Percentiles rank a stretch among this genome's conserved stretches.
Evolutionary conservation across 257 asterid genomes (phyloP).

Genomic region (Knoxia roxburghii): DNA sequence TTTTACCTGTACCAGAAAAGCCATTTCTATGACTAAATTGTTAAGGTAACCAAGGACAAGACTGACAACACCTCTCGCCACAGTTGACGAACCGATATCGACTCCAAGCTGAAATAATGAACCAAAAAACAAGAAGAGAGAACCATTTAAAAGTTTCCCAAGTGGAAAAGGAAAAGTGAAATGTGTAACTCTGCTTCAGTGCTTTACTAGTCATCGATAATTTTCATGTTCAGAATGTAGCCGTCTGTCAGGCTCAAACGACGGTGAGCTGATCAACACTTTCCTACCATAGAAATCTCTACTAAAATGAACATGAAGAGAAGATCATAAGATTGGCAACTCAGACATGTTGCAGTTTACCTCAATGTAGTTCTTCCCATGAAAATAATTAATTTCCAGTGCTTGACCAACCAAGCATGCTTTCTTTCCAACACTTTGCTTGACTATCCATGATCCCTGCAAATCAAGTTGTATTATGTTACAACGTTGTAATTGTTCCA

Average conservation of each 20-base stretch:
- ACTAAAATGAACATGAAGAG: neutral
- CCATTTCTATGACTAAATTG: conserved; percentile 87
- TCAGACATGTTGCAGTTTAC: conserved; percentile 27
- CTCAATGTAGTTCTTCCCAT: conserved; percentile 94
- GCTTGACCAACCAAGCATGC: conserved; percentile 87
- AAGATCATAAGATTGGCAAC: neutral
- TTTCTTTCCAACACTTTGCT: conserved; percentile 90
- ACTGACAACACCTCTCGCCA: conserved; percentile 81
- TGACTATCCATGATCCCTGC: conserved; percentile 98
- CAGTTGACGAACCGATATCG: conserved; percentile 82
- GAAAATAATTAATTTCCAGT: conserved; percentile 68
- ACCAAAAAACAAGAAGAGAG: neutral
- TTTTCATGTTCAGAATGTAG: neutral
- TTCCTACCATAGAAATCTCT: neutral
- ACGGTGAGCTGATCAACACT: neutral
- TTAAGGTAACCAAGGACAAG: conserved; percentile 87
- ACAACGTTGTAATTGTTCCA: neutral
- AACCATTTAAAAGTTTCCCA: neutral
- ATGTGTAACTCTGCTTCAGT: neutral
- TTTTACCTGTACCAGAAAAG: conserved; percentile 84
- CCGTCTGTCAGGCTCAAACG: neutral
- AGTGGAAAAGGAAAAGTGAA: neutral
- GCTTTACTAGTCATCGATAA: neutral
- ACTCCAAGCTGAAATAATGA: conserved; percentile 56
- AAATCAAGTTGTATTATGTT: conserved; percentile 10